These are phyloP conservation scores for Spergularia marina DNA, from an alignment of 148 eudicot species.

Conservation along the genomic window DNA sequence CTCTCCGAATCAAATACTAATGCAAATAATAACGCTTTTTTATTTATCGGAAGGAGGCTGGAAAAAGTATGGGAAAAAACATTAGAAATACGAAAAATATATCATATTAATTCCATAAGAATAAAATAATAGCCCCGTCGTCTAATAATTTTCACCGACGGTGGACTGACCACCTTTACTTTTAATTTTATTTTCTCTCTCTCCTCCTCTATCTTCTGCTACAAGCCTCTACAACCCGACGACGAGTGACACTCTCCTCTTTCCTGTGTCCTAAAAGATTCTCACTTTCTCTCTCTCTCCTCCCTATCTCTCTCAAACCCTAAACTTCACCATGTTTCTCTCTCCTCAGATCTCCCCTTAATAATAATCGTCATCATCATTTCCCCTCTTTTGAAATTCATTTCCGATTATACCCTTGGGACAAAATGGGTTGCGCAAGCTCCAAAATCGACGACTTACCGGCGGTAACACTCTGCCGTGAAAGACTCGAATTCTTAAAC, in stretches of 20 bases:
- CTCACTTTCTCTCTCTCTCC: slow-evolving; percentile 17
- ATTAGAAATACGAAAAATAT: too few relatives aligned
- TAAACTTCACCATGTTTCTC: slow-evolving; percentile 2
- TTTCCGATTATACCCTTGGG: background rate
- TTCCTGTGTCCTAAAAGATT: slow-evolving; percentile 39
- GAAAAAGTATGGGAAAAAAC: too few relatives aligned
- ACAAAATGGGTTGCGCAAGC: slow-evolving; percentile 68
- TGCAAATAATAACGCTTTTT: too few relatives aligned
- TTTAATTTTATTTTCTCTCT: slow-evolving; percentile 6
- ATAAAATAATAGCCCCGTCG: too few relatives aligned
- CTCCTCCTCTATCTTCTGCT: slow-evolving; percentile 23
- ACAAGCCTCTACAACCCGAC: slow-evolving; percentile 42
- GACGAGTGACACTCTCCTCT: slow-evolving; percentile 34
- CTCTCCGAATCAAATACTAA: too few relatives aligned
- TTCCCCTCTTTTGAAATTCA: background rate
- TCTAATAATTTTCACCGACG: slow-evolving; percentile 1
- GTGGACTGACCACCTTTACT: slow-evolving; percentile 17
- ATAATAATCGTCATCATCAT: background rate
- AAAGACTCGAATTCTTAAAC: slow-evolving; percentile 51
- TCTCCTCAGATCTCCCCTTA: background rate
- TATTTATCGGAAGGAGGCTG: too few relatives aligned
- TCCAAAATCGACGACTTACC: slow-evolving; percentile 82
- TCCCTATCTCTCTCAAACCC: slow-evolving; percentile 17
- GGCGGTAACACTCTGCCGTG: slow-evolving; percentile 73
- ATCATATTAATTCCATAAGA: too few relatives aligned